Evolutionary conservation across 208 protist species (phyloP).

Genomic region (Acanthamoeba sp.): DNA sequence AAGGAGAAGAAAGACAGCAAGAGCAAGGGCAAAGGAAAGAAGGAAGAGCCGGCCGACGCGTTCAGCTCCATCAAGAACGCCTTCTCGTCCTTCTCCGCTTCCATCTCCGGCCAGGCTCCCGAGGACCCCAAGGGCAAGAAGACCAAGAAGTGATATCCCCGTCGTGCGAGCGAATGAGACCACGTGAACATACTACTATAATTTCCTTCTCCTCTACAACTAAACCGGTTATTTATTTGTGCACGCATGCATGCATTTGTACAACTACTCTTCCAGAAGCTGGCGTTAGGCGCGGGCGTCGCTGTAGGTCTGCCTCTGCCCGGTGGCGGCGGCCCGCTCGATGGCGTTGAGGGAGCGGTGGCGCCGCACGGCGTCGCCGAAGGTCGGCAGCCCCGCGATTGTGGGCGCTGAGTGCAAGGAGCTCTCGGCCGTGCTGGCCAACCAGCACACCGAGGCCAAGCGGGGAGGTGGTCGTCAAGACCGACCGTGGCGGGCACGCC

Average conservation of each 20-base stretch:
- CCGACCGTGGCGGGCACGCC: not conserved
- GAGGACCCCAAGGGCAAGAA: not conserved
- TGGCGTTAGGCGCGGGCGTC: too few relatives aligned
- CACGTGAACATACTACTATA: too few relatives aligned
- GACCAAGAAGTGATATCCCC: conserved; percentile 27
- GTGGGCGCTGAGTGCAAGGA: too few relatives aligned
- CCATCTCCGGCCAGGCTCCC: not conserved
- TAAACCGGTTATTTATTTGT: too few relatives aligned
- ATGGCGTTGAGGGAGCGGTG: conserved; percentile 25
- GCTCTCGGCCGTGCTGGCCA: too few relatives aligned
- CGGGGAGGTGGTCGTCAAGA: too few relatives aligned
- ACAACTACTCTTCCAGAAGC: too few relatives aligned
- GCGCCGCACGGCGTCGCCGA: not conserved
- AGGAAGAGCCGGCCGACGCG: conserved; percentile 5
- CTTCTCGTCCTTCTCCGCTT: not conserved
- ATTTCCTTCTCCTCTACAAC: too few relatives aligned
- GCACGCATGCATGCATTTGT: too few relatives aligned
- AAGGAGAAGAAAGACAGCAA: conserved; percentile 13
- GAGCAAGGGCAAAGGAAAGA: conserved; percentile 21
- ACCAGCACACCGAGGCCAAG: too few relatives aligned
- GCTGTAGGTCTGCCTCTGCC: not conserved
- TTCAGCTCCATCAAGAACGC: not conserved
- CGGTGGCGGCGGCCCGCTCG: conserved; percentile 18
- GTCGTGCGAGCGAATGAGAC: too few relatives aligned
- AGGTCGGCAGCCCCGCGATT: too few relatives aligned